Conservation (phyloP, 805 yeast species). For the Nakazawaea peltata region DNA sequence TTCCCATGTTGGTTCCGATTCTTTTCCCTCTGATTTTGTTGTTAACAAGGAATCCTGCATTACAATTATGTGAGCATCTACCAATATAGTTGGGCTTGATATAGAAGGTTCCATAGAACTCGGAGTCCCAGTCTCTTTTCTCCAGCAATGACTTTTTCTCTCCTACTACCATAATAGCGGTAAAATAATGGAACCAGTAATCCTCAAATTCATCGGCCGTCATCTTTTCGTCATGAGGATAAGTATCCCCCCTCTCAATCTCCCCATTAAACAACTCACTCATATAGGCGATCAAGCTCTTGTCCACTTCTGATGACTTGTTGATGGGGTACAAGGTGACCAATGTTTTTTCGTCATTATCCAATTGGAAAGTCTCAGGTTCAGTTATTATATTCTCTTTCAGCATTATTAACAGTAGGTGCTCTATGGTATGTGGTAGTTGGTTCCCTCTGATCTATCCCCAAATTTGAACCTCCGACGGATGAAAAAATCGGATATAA, state of each 20-base stretch:
- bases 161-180: conserved; percentile 51
- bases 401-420: no score
- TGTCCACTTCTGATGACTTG: conserved; percentile 39
- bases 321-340: conserved; percentile 62
- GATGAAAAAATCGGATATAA: no score
- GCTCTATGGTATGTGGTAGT: no score
- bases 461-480: no score
- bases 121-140: conserved; percentile 23
- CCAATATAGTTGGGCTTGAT: conserved; percentile 85
- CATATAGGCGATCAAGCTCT: conserved; percentile 35
- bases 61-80: conserved; percentile 79
- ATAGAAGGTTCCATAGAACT: conserved; percentile 66
- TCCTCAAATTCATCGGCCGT: conserved; percentile 42
- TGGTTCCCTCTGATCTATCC: no score
- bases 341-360: conserved; percentile 27
- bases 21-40: conserved; percentile 46
- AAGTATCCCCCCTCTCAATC: conserved; percentile 67
- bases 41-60: conserved; percentile 78
- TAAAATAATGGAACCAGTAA: conserved; percentile 64
- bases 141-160: conserved; percentile 14
- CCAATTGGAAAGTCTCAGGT: conserved; percentile 30
- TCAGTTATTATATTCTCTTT: conserved; percentile 20
- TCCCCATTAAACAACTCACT: conserved; percentile 52
- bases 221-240: conserved; percentile 46
- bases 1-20: conserved; percentile 65